phyloP scores from a whole-genome alignment of 495 filamentous ascomycete genomes.

The Neurospora sp. region DNA sequence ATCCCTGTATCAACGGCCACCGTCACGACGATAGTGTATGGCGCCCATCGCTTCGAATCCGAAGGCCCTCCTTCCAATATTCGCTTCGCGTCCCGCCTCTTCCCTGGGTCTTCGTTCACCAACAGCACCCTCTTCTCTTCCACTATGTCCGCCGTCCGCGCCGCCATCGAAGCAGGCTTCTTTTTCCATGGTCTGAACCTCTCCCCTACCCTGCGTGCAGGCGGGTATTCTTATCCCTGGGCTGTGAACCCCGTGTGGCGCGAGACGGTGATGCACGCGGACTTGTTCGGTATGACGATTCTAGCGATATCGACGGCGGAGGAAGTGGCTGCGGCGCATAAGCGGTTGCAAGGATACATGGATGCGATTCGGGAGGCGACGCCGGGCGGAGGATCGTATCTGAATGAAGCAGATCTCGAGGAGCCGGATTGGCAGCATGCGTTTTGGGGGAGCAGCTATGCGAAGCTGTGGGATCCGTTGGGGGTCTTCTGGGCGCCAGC shows the following conservation, averaged over 20 bases:
- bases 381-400: too few species aligned
- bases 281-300: too few species aligned
- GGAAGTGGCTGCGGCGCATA: too few species aligned
- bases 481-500: conserved; percentile 44
- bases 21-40: conserved; percentile 9
- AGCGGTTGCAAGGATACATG: too few species aligned
- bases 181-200: too few species aligned
- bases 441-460: conserved; percentile 46
- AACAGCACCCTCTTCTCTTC: conserved; percentile 22
- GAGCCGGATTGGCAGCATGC: conserved; percentile 49
- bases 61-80: conserved; percentile 16
- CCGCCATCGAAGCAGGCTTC: conserved; percentile 30
- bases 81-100: conserved; percentile 38
- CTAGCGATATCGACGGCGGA: too few species aligned
- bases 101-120: conserved; percentile 33
- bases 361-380: too few species aligned
- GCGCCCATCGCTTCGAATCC: neutral
- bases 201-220: too few species aligned
- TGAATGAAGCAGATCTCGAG: conserved; percentile 28
- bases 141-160: conserved; percentile 30
- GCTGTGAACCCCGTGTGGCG: too few species aligned
- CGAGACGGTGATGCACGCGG: too few species aligned
- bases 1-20: conserved; percentile 19
- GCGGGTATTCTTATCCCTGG: too few species aligned
- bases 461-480: conserved; percentile 40